Base-by-base conservation (phyloP, 495 filamentous ascomycete genomes). In the Neurospora intermedia region DNA sequence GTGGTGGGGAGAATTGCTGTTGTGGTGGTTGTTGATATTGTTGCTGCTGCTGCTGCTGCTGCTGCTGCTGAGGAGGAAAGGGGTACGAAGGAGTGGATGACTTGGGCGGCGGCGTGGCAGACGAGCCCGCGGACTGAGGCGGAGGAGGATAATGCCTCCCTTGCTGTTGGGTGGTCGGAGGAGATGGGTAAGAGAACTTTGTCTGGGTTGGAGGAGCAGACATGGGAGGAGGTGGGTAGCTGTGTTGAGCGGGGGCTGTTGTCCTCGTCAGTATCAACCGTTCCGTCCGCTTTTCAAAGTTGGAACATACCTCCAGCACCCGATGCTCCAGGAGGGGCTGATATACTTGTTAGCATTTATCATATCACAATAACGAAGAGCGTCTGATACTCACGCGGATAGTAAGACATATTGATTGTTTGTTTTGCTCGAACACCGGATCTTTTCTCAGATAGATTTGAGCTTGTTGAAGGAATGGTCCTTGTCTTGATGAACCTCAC, bases 141-240 rank as follows among this genome's bases (percentile, higher is more conserved):
- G 78, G 80, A 46, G 76, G 78, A 41, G 80, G 78, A 70, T 81
- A 82, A 74, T 75, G 78, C 72, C 74, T 76, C 4, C 46, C 70
- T 62, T 81, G 80, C 71, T 75, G 78, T 1, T 73, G 74, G 35
- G 72, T 75, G 71, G 77, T 76, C 15, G 83, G 84, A 40, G 84
- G 84, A 45, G 82, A 73, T 8, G 81, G 78, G 46, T 83, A 82
- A 3, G 79, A 84, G 80, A 84, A 85, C 72, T 82, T 82, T 69
- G 84, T 79, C 76, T 84, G 82, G 71, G 80, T 83, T 7, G 84
- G 83, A 40, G 84, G 83, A 72, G 81, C 80, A 15, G 80, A 82
- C 73, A 77, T 75, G 69, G 81, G 81, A 42, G 77, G 77, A 35
- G 80, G 80, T 1, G 80, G 80, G n/a, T 81, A 81, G 71, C 69